Percentiles rank a stretch among this genome's conserved stretches.
Evolutionary conservation across 306 rosid genomes (phyloP).

Genomic region (Malus asiatica): DNA sequence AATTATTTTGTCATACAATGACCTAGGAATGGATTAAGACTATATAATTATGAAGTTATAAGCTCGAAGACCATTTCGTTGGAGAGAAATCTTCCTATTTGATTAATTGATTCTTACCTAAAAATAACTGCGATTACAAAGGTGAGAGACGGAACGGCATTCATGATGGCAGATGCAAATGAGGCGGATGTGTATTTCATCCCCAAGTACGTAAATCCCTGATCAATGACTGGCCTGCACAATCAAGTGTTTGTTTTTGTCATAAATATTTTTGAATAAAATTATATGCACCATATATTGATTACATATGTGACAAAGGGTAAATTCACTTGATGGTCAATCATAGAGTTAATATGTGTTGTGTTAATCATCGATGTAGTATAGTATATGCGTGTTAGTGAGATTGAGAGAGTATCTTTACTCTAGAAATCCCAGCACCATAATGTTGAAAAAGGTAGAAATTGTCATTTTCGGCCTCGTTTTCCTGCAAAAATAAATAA

Average conservation of each 20-base stretch:
- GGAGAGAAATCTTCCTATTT: not conserved
- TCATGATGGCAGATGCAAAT: conserved; percentile 58
- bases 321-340: not conserved
- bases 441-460: conserved; percentile 39
- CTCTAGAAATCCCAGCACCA: conserved; percentile 62
- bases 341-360: not conserved
- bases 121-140: conserved; percentile 48
- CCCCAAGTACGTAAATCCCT: conserved; percentile 59
- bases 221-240: conserved; percentile 64
- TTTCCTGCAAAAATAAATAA: conserved; percentile 37
- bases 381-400: not conserved
- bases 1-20: not conserved
- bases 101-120: conserved; percentile 25
- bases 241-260: not conserved
- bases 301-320: not conserved
- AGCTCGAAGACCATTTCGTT: not conserved
- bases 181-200: conserved; percentile 70
- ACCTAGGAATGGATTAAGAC: not conserved
- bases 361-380: not conserved
- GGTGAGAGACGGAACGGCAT: conserved; percentile 66
- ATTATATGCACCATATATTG: not conserved
- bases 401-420: conserved; percentile 19
- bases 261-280: not conserved
- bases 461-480: conserved; percentile 66
- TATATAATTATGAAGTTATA: no score